Conservation (phyloP, 2,329 filamentous ascomycete genomes). For the Colletotrichum liriopes region DNA sequence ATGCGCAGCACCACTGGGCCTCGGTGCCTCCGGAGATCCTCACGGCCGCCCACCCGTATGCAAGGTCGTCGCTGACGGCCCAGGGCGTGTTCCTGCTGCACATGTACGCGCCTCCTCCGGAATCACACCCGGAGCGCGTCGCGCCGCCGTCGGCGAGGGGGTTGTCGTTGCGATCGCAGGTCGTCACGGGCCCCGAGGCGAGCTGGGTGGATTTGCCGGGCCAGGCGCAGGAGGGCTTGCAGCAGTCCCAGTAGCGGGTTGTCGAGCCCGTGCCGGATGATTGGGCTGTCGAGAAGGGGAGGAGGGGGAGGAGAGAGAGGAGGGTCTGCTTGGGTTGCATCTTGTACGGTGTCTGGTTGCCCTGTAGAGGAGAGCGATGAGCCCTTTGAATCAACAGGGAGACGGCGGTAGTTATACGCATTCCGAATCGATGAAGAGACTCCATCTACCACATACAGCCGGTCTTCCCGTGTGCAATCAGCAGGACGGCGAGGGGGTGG, state of each 20-base stretch:
- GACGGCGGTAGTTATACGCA: neutral
- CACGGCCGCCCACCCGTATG: constrained; percentile 70
- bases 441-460: neutral
- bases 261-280: constrained; percentile 50
- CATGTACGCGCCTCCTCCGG: constrained; percentile 67
- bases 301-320: constrained; percentile 45
- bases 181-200: constrained; percentile 57
- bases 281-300: constrained; percentile 44
- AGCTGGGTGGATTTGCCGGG: constrained; percentile 61
- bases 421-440: neutral
- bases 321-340: constrained; percentile 14
- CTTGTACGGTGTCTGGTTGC: neutral
- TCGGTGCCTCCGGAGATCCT: constrained; percentile 62
- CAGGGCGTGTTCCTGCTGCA: constrained; percentile 68
- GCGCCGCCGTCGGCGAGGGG: constrained; percentile 59
- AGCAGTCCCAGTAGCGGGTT: constrained; percentile 67
- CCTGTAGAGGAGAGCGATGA: neutral
- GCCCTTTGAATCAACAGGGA: neutral
- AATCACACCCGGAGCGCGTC: constrained; percentile 54
- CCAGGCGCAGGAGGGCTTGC: constrained; percentile 72
- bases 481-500: neutral
- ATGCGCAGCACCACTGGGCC: constrained; percentile 66
- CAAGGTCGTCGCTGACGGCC: constrained; percentile 64
- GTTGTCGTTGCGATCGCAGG: constrained; percentile 65
- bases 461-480: too few species aligned